Percentiles rank a stretch among this genome's conserved stretches.
Conservation (phyloP, 1,284 basidiomycete species). For the Microbotryum saponariae region DNA sequence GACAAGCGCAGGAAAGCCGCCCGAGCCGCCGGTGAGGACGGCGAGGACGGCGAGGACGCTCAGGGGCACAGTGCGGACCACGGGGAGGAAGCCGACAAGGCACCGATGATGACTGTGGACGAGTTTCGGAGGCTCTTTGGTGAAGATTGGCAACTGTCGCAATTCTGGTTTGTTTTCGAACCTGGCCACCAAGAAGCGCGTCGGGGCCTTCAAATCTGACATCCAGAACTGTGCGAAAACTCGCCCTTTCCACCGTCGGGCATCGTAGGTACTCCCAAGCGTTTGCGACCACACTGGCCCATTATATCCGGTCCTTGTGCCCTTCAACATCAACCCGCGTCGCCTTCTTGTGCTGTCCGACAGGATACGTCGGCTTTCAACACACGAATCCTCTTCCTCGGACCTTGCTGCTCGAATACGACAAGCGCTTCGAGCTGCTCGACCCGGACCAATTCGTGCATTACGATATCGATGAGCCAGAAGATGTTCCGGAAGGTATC, state of each 20-base stretch:
- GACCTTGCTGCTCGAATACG: constrained; percentile 36
- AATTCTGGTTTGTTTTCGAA: constrained; percentile 27
- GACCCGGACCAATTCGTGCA: constrained; percentile 34
- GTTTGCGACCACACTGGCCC: constrained; percentile 30
- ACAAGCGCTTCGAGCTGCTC: constrained; percentile 37
- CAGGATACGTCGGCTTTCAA: constrained; percentile 40
- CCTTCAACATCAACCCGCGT: constrained; percentile 21
- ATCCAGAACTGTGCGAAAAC: not conserved
- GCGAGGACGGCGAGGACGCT: constrained; percentile 27
- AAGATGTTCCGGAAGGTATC: constrained; percentile 28
- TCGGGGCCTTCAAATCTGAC: not conserved
- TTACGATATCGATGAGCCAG: constrained; percentile 39
- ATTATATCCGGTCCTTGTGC: constrained; percentile 27
- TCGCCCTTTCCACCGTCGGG: not conserved
- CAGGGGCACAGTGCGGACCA: constrained; percentile 14
- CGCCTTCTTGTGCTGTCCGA: constrained; percentile 41
- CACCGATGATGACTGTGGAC: constrained; percentile 33
- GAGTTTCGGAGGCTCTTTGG: constrained; percentile 35
- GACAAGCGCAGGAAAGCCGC: constrained; percentile 10
- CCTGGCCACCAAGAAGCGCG: constrained; percentile 10
- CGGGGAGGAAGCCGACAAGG: constrained; percentile 25
- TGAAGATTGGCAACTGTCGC: constrained; percentile 33
- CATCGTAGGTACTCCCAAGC: constrained; percentile 35
- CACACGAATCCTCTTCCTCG: constrained; percentile 31
- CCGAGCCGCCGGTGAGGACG: constrained; percentile 16